Evolutionary conservation across 1,284 basidiomycete genomes (phyloP).

Genomic region (Naganishia liquefaciens): DNA sequence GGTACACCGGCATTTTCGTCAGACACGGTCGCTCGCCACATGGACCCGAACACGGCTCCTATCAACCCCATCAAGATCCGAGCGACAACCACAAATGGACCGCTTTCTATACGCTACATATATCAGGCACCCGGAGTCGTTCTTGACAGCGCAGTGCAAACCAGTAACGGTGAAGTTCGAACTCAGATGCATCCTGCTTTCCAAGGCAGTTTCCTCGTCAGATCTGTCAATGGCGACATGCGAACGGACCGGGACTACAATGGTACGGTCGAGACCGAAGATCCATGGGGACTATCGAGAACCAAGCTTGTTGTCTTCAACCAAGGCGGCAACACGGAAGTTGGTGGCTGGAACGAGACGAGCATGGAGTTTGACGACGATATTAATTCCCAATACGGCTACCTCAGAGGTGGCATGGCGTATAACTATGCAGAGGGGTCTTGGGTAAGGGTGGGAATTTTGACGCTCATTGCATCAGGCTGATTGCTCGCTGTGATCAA

Average conservation of each 20-base stretch:
- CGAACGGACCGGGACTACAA: constrained; percentile 30
- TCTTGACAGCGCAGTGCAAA: constrained; percentile 40
- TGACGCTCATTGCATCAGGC: not conserved
- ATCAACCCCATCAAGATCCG: constrained; percentile 42
- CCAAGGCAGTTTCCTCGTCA: constrained; percentile 48
- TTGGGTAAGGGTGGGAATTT: not conserved
- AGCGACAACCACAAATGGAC: constrained; percentile 47
- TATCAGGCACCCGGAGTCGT: constrained; percentile 44
- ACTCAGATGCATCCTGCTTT: constrained; percentile 48
- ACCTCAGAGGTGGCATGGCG: constrained; percentile 20
- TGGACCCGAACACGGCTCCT: constrained; percentile 29
- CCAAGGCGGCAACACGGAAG: constrained; percentile 19
- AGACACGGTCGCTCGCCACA: constrained; percentile 9
- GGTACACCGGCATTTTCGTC: constrained; percentile 13
- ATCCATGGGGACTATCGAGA: constrained; percentile 29
- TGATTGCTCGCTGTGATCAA: not conserved
- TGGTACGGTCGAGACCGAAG: constrained; percentile 24
- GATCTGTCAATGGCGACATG: constrained; percentile 34
- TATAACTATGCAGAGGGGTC: constrained; percentile 7
- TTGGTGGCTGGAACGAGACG: constrained; percentile 26
- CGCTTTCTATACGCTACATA: constrained; percentile 46
- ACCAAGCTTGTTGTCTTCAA: constrained; percentile 26
- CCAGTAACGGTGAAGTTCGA: constrained; percentile 44
- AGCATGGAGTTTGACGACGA: constrained; percentile 29
- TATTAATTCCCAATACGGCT: constrained; percentile 21